Percentiles rank a stretch among this genome's conserved stretches.
These are phyloP conservation scores for Lasiosphaeria miniovina DNA, from an alignment of 495 filamentous ascomycete genomes.

Conservation along the genomic window DNA sequence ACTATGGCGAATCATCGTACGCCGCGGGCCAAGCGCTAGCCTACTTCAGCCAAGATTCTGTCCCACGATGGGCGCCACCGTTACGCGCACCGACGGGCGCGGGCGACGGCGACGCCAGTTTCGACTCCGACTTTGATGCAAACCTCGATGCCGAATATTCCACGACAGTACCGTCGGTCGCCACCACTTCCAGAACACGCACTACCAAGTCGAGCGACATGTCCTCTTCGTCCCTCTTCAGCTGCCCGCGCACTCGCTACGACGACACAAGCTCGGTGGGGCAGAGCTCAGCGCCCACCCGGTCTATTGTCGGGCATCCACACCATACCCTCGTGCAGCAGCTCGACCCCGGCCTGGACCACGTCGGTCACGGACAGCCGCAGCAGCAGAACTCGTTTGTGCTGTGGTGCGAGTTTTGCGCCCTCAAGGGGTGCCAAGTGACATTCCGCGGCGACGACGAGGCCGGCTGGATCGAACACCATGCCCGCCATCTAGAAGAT, in stretches of 20 bases:
- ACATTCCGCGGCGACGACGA: conserved; percentile 35
- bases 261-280: conserved; percentile 8
- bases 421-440: conserved; percentile 23
- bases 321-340: conserved; percentile 10
- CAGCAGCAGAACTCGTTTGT: not conserved
- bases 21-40: not conserved
- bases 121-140: not conserved
- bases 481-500: conserved; percentile 28
- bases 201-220: conserved; percentile 2
- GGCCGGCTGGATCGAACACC: conserved; percentile 45
- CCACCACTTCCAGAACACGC: not conserved
- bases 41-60: conserved; percentile 1
- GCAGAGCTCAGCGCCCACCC: conserved; percentile 2
- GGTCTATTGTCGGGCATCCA: too few species aligned
- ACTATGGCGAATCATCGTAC: not conserved
- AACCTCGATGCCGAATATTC: not conserved
- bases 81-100: not conserved
- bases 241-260: not conserved
- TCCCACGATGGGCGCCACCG: not conserved
- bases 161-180: not conserved
- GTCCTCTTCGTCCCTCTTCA: conserved; percentile 14
- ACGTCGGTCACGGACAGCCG: not conserved
- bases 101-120: not conserved
- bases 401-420: conserved; percentile 43
- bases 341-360: not conserved